Evolutionary conservation across 2,329 filamentous ascomycete genomes (phyloP), one percentile per base, ranked within the genome.

Genomic region (Calonectria pseudoreteaudii): DNA sequence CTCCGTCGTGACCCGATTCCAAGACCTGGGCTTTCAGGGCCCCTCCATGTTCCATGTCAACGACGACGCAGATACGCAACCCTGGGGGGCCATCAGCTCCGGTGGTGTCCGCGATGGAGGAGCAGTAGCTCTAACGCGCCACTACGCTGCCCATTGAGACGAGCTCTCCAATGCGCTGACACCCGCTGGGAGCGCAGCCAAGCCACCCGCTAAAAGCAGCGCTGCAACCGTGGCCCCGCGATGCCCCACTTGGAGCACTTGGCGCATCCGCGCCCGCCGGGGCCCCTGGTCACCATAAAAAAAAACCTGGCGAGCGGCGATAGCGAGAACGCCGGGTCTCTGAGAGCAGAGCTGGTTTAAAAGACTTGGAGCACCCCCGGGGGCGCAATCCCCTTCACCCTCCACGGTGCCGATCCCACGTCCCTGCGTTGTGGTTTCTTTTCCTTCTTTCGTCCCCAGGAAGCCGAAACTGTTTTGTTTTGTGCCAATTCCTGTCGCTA

Each of bases 191-290:
- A 47, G 41, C 69, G 23, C 66, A 47, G 67, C 67, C 53, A 69
- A 69, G 53, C 68, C 58, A 69, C 53, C 68, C 53, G n/a, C 71
- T 73, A 70, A 73, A 73, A 73, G 71, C 71, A 73, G 71, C 71
- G 66, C 66, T 73, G 67, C 71, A 76, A 72, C 71, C 62, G 73
- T 52, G 68, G 71, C 69, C 73, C 76, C 76, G 70, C 72, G 70
- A 28, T 47, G 47, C 77, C 75, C 78, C 77, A 76, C 74, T 78
- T 74, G 56, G 73, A 38, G 44, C 60, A 66, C 76, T 80, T 80
- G 75, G 78, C 77, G 69, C 49, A 71, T 60, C 75, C 71, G 68
- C 70, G n/a, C 44, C 44, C 72, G 36, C 64, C 56, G 64, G 65
- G 68, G 56, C 28, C 68, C 68, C 49, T 65, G 72, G 58, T 52